phyloP scores from a whole-genome alignment of 2,329 filamentous ascomycete genomes.

The Fusarium coicis region DNA sequence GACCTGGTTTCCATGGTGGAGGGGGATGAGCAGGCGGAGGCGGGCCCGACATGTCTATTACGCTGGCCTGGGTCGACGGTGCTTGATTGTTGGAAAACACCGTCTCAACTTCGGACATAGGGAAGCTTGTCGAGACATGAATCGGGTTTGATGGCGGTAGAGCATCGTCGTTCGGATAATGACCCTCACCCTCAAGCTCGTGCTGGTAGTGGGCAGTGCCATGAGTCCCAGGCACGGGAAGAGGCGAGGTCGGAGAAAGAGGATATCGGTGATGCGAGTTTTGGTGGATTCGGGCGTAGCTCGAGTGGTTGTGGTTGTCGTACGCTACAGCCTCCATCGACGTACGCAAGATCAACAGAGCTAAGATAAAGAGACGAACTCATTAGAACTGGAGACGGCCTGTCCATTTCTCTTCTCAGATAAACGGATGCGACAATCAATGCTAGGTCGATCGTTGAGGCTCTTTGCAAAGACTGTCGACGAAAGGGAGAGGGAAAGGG shows the following conservation, averaged over 20 bases:
- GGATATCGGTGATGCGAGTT: slow-evolving; percentile 7
- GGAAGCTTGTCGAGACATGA: slow-evolving; percentile 35
- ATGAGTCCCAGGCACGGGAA: slow-evolving; percentile 31
- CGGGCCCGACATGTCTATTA: slow-evolving; percentile 31
- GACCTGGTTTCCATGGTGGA: slow-evolving; percentile 4
- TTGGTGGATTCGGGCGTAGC: slow-evolving; percentile 18
- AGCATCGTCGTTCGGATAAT: slow-evolving; percentile 27
- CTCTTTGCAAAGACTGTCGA: slow-evolving; percentile 20
- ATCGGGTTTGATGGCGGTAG: slow-evolving; percentile 11
- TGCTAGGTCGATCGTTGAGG: slow-evolving; percentile 26
- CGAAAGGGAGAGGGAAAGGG: slow-evolving; percentile 15
- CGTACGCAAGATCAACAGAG: slow-evolving; percentile 29
- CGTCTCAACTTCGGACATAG: slow-evolving; percentile 45
- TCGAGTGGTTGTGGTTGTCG: slow-evolving; percentile 28
- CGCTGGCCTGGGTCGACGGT: slow-evolving; percentile 45
- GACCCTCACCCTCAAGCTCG: slow-evolving; percentile 18
- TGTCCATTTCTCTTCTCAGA: slow-evolving; percentile 36
- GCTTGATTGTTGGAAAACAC: slow-evolving; percentile 42
- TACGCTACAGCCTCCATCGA: slow-evolving; percentile 37
- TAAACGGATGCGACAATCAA: slow-evolving; percentile 20
- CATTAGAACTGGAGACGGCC: slow-evolving; percentile 32
- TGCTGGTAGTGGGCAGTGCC: slow-evolving; percentile 7
- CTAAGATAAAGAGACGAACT: slow-evolving; percentile 24
- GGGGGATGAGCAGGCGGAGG: slow-evolving; percentile 33
- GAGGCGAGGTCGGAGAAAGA: slow-evolving; percentile 20